phyloP scores from a whole-genome alignment of 805 yeast species.

The Jamesozyma jinghongensis region DNA sequence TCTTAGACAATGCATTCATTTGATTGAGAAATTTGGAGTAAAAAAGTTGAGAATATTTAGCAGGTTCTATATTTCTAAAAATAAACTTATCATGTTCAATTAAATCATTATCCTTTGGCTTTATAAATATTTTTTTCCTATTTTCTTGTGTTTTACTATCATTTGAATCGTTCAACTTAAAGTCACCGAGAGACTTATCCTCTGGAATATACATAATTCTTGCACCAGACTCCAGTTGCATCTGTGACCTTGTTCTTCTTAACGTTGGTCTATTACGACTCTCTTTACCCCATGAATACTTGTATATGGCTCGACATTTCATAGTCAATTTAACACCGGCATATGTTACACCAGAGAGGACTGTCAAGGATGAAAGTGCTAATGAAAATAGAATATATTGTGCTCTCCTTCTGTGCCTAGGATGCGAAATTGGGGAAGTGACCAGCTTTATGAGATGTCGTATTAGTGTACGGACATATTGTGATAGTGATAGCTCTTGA shows the following conservation, averaged over 20 bases:
- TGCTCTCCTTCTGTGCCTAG: constrained; percentile 19
- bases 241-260: constrained; percentile 25
- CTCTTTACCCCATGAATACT: constrained; percentile 5
- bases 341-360: constrained; percentile 15
- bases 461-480: constrained; percentile 12
- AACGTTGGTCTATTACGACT: constrained; percentile 5
- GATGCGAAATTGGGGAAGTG: constrained; percentile 16
- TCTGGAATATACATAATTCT: constrained; percentile 28
- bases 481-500: constrained; percentile 10
- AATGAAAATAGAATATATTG: constrained; percentile 17
- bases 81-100: constrained; percentile 28
- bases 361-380: constrained; percentile 12
- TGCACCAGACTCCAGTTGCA: constrained; percentile 24
- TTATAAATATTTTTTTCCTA: constrained; percentile 23
- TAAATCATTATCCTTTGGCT: constrained; percentile 25
- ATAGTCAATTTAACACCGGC: constrained; percentile 9
- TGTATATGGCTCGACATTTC: constrained; percentile 9
- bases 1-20: constrained; percentile 65
- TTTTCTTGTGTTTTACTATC: constrained; percentile 1
- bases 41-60: constrained; percentile 26
- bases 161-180: background rate
- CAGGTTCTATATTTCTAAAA: constrained; percentile 23
- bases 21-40: constrained; percentile 66
- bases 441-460: constrained; percentile 16
- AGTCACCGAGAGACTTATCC: constrained; percentile 9